Base-by-base conservation (phyloP, 2,329 filamentous ascomycete genomes). In the Sporothrix inflata region DNA sequence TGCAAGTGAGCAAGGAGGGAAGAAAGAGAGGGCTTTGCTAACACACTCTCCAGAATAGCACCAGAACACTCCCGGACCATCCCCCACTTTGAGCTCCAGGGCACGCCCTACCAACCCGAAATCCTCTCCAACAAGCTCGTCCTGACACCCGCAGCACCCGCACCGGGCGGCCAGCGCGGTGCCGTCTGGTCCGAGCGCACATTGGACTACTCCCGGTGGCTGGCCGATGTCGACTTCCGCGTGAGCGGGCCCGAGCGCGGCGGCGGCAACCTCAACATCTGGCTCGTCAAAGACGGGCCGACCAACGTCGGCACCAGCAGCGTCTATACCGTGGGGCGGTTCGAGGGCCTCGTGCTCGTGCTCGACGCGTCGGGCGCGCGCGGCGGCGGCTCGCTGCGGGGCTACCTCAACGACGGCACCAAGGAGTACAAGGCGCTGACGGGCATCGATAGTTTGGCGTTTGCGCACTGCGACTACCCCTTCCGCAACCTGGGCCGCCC, bases 401-500 rank as follows among this genome's bases (percentile, higher is more conserved):
- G 92, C 21, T 99, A 98, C 84, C 84, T 99, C 76, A 99, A 98
- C 83, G 96, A 98, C 80, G 95, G 94, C 66, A 88, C 85, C 49
- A 90, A 88, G 76, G 93, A 97, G 80, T 98, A 91, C 85, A 90
- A 90, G 78, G 85, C 86, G 72, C 91, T 94, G 77, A 91, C 94
- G 76, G 91, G 89, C 77, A 89, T 97, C 19, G 94, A 98, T 82
- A 90, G 88, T 76, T 86, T 98, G 69, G 92, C 95, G 19, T 99
- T 99, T 80, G 96, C 94, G 16, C 94, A 97, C 82, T 99, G 96
- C 85, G 88, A 91, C 78, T 96, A 96, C 80, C 82, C 89, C 61
- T 99, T 98, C 85, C 92, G 96, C 76, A 99, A 99, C 82, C 87
- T 97, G 27, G 96, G 96, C 21, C 89, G 92, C 5, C 91, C 94